phyloP scores from a whole-genome alignment of 192 early-diverging fungal genomes.

The Umbelopsis isabellina region DNA sequence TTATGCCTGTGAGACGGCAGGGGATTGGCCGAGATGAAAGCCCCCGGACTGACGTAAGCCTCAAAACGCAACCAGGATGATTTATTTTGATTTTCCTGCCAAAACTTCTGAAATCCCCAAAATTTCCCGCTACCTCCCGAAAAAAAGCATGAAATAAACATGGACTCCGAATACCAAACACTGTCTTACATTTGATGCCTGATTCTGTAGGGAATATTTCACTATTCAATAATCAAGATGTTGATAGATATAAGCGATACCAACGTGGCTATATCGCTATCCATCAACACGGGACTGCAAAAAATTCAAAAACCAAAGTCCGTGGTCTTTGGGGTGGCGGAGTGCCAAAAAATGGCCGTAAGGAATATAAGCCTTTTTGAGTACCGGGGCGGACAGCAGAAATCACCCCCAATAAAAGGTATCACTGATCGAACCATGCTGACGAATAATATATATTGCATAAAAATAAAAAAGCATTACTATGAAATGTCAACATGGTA shows the following conservation, averaged over 20 bases:
- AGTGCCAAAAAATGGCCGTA: neutral
- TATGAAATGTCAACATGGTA: no score
- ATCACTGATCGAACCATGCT: no score
- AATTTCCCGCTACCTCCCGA: constrained; percentile 22
- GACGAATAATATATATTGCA: no score
- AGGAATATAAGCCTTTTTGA: constrained; percentile 1
- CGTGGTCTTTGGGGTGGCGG: constrained; percentile 13
- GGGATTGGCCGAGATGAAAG: constrained; percentile 21
- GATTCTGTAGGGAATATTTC: neutral
- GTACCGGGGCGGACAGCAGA: neutral
- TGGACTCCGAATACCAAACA: neutral
- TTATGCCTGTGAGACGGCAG: neutral
- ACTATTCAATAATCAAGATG: neutral
- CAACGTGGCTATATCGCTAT: constrained; percentile 14
- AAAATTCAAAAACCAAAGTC: constrained; percentile 22
- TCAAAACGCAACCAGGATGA: constrained; percentile 10
- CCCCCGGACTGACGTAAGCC: constrained; percentile 21
- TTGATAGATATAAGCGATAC: neutral
- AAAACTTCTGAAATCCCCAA: neutral
- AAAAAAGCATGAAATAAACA: neutral
- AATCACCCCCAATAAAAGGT: no score
- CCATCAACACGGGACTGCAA: constrained; percentile 21
- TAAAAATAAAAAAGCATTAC: no score
- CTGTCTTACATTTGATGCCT: neutral
- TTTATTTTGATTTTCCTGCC: neutral